These are phyloP conservation scores for Skeletonema tropicum DNA, from an alignment of 108 stramenopile genomes.

Conservation along the genomic window DNA sequence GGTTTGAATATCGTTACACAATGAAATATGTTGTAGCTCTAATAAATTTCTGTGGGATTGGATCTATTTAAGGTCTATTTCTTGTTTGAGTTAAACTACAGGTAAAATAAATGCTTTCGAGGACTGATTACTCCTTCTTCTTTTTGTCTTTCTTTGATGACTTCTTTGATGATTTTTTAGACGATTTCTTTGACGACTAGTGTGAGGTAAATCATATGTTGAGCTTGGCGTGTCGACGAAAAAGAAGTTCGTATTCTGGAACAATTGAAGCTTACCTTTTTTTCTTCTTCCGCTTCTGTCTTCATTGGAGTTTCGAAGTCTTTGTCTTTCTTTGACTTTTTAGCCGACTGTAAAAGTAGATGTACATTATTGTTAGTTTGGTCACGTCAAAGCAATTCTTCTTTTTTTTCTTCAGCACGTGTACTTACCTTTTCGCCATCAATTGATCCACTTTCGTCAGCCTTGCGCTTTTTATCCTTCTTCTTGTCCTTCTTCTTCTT, in stretches of 20 bases:
- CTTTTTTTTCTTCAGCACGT: neutral
- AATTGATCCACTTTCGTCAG: slow-evolving; percentile 48
- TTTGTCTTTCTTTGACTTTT: slow-evolving; percentile 55
- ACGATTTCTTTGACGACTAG: slow-evolving; percentile 21
- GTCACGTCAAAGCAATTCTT: neutral
- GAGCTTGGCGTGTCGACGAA: neutral
- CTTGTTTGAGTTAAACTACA: neutral
- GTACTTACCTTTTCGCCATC: slow-evolving; percentile 30
- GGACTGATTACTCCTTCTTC: slow-evolving; percentile 59
- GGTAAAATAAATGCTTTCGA: slow-evolving; percentile 11
- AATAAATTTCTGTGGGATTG: too few relatives aligned
- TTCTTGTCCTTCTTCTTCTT: slow-evolving; percentile 50
- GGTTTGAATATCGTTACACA: too few relatives aligned
- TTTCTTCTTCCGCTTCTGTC: slow-evolving; percentile 43
- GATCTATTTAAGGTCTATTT: too few relatives aligned
- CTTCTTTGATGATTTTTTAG: slow-evolving; percentile 29
- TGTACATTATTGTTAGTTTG: neutral
- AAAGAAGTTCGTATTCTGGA: neutral
- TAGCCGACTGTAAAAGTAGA: slow-evolving; percentile 4
- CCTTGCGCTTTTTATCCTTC: slow-evolving; percentile 52
- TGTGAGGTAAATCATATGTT: neutral
- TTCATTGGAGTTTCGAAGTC: slow-evolving; percentile 41
- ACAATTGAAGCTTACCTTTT: neutral
- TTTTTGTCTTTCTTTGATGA: slow-evolving; percentile 48
- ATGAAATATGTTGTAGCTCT: too few relatives aligned